These are phyloP conservation scores for Penicillium sp. DNA, from an alignment of 2,329 filamentous ascomycete species.

Conservation along the genomic window DNA sequence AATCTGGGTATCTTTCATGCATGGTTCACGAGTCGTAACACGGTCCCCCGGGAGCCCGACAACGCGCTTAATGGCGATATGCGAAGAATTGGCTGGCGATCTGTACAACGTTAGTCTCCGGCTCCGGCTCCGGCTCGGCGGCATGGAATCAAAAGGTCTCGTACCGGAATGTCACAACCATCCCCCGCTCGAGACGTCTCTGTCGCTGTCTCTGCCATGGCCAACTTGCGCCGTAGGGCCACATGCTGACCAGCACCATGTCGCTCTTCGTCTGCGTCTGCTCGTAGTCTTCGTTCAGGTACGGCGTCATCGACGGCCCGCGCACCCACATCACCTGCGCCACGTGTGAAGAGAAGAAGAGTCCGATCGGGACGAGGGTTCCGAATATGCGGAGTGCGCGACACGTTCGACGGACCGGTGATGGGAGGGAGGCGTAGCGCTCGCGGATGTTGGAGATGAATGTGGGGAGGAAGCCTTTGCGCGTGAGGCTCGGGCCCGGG, in stretches of 20 bases:
- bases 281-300: conserved; percentile 66
- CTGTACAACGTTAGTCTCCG: conserved; percentile 41
- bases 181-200: conserved; percentile 63
- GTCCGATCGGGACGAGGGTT: conserved; percentile 37
- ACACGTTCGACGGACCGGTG: conserved; percentile 24
- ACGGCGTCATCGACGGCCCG: conserved; percentile 71
- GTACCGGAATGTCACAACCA: conserved; percentile 66
- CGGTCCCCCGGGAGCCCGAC: conserved; percentile 77
- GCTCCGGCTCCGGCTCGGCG: neutral
- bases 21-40: conserved; percentile 64
- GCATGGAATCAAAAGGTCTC: neutral
- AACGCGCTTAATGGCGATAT: conserved; percentile 75
- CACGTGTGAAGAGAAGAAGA: conserved; percentile 43
- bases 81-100: conserved; percentile 68
- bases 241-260: conserved; percentile 44
- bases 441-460: conserved; percentile 28
- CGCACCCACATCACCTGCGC: conserved; percentile 43
- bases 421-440: conserved; percentile 30
- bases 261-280: conserved; percentile 39
- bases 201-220: conserved; percentile 48
- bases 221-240: conserved; percentile 52
- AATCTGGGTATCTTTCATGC: conserved; percentile 52
- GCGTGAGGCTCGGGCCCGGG: conserved; percentile 10
- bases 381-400: conserved; percentile 30
- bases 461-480: conserved; percentile 13